Conservation (phyloP, 768 basidiomycete species). For the Rhodotorula graminis region DNA sequence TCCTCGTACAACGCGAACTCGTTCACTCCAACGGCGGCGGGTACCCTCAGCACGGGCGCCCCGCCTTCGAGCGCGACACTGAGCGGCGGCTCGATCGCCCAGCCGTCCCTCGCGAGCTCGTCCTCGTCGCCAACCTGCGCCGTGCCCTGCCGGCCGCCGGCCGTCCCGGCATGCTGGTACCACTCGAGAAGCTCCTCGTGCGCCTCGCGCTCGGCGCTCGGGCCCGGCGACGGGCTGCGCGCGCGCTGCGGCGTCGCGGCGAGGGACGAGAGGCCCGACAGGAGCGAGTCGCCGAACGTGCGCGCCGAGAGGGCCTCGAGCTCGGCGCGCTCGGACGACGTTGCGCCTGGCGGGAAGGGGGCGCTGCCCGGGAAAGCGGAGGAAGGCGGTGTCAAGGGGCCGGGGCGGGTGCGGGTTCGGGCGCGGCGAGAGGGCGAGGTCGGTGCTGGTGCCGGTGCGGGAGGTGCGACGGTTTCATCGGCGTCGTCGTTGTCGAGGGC, state of each 20-base stretch:
- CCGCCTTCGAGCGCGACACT: neutral
- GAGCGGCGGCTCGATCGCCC: too few species aligned
- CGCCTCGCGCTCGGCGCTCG: neutral
- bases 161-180: neutral
- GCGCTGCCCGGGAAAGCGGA: neutral
- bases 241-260: neutral
- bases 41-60: neutral
- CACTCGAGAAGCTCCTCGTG: neutral
- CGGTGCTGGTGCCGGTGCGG: too few species aligned
- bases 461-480: too few species aligned
- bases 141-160: neutral
- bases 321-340: neutral
- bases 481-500: neutral
- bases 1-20: conserved; percentile 6
- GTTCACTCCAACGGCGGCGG: neutral
- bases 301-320: neutral
- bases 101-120: neutral
- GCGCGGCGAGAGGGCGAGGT: neutral
- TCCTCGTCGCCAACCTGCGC: neutral
- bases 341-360: neutral
- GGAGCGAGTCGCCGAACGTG: neutral
- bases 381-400: neutral
- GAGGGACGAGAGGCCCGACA: neutral
- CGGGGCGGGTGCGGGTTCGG: too few species aligned
- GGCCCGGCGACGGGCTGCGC: neutral